Evolutionary conservation across 2,329 filamentous ascomycete species (phyloP).

Genomic region (Alternaria burnsii): DNA sequence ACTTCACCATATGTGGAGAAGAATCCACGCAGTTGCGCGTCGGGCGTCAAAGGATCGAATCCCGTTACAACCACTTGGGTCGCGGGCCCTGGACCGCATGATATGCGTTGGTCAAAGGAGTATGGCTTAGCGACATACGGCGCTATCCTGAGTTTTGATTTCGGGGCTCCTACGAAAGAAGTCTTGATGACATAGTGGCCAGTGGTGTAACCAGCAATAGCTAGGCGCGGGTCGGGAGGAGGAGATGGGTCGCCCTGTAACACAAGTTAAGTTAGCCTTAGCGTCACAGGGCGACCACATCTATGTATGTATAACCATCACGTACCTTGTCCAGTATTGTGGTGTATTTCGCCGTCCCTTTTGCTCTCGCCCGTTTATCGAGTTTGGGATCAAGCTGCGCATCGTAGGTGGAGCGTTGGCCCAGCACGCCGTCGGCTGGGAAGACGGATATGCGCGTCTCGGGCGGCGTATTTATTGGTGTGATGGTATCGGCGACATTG

Average conservation of each 20-base stretch:
- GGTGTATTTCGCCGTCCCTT: constrained; percentile 59
- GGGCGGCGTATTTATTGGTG: constrained; percentile 54
- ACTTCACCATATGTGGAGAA: constrained; percentile 88
- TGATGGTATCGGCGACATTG: constrained; percentile 59
- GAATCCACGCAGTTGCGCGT: constrained; percentile 76
- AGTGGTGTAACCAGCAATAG: constrained; percentile 67
- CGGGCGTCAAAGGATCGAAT: constrained; percentile 89
- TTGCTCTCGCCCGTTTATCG: constrained; percentile 59
- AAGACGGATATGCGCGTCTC: constrained; percentile 58
- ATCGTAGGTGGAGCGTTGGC: constrained; percentile 69
- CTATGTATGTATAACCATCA: constrained; percentile 41
- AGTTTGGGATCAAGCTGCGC: constrained; percentile 68
- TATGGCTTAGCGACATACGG: constrained; percentile 86
- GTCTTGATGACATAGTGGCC: constrained; percentile 59
- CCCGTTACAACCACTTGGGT: constrained; percentile 92
- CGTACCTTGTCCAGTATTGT: constrained; percentile 60
- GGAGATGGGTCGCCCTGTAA: constrained; percentile 79
- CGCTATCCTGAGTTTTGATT: constrained; percentile 73
- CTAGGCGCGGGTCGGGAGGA: constrained; percentile 83
- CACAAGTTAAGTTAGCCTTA: constrained; percentile 54
- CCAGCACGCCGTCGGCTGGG: constrained; percentile 63
- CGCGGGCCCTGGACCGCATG: constrained; percentile 86
- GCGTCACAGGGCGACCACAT: constrained; percentile 53
- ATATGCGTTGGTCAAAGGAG: constrained; percentile 80
- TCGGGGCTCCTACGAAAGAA: constrained; percentile 68